Conservation (phyloP, 1,284 basidiomycete species). For the Leccinum solheimii region DNA sequence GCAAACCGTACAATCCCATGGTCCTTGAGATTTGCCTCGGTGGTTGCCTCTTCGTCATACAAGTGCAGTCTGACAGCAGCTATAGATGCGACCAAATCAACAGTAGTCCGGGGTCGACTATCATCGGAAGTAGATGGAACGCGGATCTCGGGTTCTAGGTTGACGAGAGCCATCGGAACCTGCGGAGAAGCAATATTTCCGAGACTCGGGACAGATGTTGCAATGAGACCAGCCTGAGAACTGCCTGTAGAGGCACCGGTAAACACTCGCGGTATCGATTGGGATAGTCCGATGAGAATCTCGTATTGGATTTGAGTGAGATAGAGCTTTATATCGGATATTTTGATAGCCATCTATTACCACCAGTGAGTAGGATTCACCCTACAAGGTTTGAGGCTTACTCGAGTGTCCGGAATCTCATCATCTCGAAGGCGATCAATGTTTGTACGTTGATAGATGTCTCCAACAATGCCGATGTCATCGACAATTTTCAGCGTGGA, state of each 20-base stretch:
- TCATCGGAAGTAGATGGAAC: constrained; percentile 26
- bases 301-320: constrained; percentile 91
- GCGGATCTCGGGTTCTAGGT: constrained; percentile 62
- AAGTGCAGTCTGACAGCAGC: constrained; percentile 85
- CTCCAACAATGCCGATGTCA: constrained; percentile 80
- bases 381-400: constrained; percentile 33
- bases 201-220: constrained; percentile 13
- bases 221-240: constrained; percentile 28
- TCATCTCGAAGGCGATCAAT: constrained; percentile 51
- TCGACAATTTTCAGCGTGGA: constrained; percentile 86
- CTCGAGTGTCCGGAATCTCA: constrained; percentile 70
- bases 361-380: constrained; percentile 5
- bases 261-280: constrained; percentile 76
- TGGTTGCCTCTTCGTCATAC: constrained; percentile 73
- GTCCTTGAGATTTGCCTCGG: constrained; percentile 64
- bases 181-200: constrained; percentile 7
- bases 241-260: constrained; percentile 42
- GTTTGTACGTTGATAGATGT: constrained; percentile 63
- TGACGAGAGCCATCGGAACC: constrained; percentile 29
- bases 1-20: constrained; percentile 88
- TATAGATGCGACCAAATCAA: constrained; percentile 81
- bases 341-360: constrained; percentile 64
- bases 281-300: constrained; percentile 70
- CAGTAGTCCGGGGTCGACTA: constrained; percentile 53
- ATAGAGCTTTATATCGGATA: constrained; percentile 90